These are phyloP conservation scores for Erodium trifolium DNA, from an alignment of 441 rosid genomes.

Conservation along the genomic window DNA sequence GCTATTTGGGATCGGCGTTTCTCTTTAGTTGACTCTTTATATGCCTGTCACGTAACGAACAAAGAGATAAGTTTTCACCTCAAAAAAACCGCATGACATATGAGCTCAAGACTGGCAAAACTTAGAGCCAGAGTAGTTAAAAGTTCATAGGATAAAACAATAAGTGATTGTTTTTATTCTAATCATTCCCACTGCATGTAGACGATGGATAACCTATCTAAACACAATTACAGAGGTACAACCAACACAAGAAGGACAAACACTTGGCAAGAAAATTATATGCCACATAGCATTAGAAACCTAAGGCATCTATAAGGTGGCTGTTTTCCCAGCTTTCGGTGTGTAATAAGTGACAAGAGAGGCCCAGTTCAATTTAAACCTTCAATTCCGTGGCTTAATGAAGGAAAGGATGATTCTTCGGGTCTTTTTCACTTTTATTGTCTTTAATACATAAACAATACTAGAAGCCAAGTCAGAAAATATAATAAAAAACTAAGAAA, in stretches of 20 bases:
- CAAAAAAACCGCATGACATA: neutral
- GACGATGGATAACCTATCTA: neutral
- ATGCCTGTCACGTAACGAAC: conserved; percentile 46
- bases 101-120: neutral
- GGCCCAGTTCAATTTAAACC: too few relatives aligned
- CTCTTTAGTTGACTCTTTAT: conserved; percentile 94
- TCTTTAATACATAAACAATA: neutral
- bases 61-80: neutral
- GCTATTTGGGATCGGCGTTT: conserved; percentile 92
- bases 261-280: neutral
- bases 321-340: neutral
- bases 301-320: neutral
- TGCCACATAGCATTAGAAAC: neutral
- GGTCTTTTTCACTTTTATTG: neutral
- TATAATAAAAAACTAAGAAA: neutral
- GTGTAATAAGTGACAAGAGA: too few relatives aligned
- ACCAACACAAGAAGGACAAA: neutral
- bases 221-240: neutral
- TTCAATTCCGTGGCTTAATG: too few relatives aligned
- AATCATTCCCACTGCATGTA: neutral
- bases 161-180: neutral
- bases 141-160: neutral
- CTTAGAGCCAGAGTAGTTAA: neutral
- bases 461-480: neutral
- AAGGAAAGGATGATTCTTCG: neutral